Conservation (phyloP, 208 protist species). For the Angomonas desouzai region DNA sequence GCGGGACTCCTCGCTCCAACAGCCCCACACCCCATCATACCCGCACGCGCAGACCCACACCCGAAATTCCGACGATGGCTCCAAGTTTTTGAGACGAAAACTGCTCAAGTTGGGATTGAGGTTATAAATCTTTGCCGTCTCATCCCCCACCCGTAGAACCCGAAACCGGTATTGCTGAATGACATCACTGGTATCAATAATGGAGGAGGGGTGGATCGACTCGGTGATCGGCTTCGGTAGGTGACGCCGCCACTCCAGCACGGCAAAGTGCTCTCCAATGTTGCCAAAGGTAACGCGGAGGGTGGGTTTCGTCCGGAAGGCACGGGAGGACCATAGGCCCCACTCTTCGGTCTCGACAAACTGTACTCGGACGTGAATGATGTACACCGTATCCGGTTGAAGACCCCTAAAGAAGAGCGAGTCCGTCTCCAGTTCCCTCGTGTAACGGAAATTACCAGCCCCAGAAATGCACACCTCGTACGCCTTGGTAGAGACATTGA, state of each 20-base stretch:
- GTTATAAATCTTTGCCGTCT: constrained; percentile 53
- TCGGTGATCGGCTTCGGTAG: constrained; percentile 41
- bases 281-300: constrained; percentile 85
- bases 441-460: constrained; percentile 73
- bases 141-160: constrained; percentile 70
- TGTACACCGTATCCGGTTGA: constrained; percentile 83
- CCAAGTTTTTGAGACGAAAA: constrained; percentile 78
- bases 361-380: constrained; percentile 71
- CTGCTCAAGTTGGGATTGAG: constrained; percentile 73
- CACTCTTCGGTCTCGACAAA: constrained; percentile 74
- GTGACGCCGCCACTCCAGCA: constrained; percentile 89
- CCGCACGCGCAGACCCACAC: constrained; percentile 87
- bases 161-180: constrained; percentile 87
- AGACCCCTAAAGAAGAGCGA: constrained; percentile 86
- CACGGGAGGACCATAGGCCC: constrained; percentile 79
- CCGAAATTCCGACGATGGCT: constrained; percentile 83
- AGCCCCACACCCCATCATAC: constrained; percentile 86
- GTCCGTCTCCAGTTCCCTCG: constrained; percentile 62
- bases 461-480: constrained; percentile 83
- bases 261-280: constrained; percentile 90
- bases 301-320: constrained; percentile 79
- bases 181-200: constrained; percentile 70
- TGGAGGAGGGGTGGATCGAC: constrained; percentile 13
- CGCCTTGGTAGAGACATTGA: constrained; percentile 64
- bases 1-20: constrained; percentile 87